Conservation (phyloP, 2,329 filamentous ascomycete genomes). For the Plenodomus biglobosus region DNA sequence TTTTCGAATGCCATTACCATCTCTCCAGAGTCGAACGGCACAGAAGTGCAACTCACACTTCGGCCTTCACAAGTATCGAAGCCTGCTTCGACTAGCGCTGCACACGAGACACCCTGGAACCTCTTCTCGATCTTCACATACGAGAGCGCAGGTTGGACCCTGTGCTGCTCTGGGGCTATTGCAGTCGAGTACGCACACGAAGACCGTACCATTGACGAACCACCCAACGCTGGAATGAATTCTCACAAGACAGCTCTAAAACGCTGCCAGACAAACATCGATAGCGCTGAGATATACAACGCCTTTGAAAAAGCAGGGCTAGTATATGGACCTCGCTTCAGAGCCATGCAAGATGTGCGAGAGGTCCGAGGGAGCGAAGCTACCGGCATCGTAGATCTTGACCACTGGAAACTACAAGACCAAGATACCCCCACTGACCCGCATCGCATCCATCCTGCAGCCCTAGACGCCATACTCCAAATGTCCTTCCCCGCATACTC, state of each 20-base stretch:
- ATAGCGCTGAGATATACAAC: conserved; percentile 10
- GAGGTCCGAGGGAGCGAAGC: conserved; percentile 8
- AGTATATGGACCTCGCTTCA: conserved; percentile 17
- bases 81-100: not conserved
- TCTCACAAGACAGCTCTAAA: not conserved
- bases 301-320: conserved; percentile 13
- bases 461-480: conserved; percentile 19
- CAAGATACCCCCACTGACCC: conserved; percentile 4
- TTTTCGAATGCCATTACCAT: conserved; percentile 6
- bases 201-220: not conserved
- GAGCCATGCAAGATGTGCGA: conserved; percentile 9
- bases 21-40: conserved; percentile 7
- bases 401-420: conserved; percentile 10
- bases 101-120: conserved; percentile 1
- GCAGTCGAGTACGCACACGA: conserved; percentile 8
- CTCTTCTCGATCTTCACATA: conserved; percentile 12
- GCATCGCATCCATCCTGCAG: conserved; percentile 19
- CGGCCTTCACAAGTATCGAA: not conserved
- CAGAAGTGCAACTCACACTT: conserved; percentile 15
- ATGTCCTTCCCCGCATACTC: conserved; percentile 12
- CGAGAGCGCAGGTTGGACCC: conserved; percentile 22
- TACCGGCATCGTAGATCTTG: conserved; percentile 5
- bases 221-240: not conserved
- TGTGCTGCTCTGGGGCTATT: conserved; percentile 24
- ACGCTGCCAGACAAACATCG: conserved; percentile 2